A percentile compares a stretch with the other conserved stretches of the same genome.
Evolutionary conservation across 2,329 filamentous ascomycete genomes (phyloP).

Genomic region (Xylaria sp.): DNA sequence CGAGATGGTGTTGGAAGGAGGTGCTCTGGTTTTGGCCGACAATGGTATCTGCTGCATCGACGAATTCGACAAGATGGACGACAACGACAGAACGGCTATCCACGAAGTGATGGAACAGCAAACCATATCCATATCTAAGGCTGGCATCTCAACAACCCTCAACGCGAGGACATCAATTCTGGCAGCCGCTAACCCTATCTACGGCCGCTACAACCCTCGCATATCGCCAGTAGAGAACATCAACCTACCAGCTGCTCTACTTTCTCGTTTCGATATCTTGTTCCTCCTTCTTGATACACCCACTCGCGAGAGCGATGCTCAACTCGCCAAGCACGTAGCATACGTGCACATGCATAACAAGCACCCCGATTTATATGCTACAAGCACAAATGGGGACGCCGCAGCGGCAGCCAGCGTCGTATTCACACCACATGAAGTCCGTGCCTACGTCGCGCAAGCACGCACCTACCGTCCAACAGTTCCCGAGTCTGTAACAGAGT

Average conservation of each 20-base stretch:
- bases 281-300: constrained; percentile 98
- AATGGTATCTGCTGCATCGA: constrained; percentile 89
- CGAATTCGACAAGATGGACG: constrained; percentile 92
- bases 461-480: constrained; percentile 89
- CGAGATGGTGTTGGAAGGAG: constrained; percentile 85
- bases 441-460: constrained; percentile 94
- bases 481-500: constrained; percentile 87
- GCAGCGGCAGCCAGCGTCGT: constrained; percentile 63
- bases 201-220: constrained; percentile 97
- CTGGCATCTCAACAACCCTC: constrained; percentile 77
- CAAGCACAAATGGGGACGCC: constrained; percentile 56
- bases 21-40: constrained; percentile 81
- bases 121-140: constrained; percentile 85
- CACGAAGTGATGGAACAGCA: constrained; percentile 92
- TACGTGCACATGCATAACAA: constrained; percentile 97
- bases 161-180: constrained; percentile 97
- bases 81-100: constrained; percentile 82
- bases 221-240: constrained; percentile 99
- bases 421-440: constrained; percentile 92
- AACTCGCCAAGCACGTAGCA: constrained; percentile 93
- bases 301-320: constrained; percentile 87
- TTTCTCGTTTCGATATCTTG: constrained; percentile 96
- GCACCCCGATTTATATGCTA: constrained; percentile 77
- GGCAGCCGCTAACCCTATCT: constrained; percentile 95
- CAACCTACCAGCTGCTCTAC: constrained; percentile 94